Conservation (phyloP, 352 stramenopile genomes). For the Globisporangium viniferum region DNA sequence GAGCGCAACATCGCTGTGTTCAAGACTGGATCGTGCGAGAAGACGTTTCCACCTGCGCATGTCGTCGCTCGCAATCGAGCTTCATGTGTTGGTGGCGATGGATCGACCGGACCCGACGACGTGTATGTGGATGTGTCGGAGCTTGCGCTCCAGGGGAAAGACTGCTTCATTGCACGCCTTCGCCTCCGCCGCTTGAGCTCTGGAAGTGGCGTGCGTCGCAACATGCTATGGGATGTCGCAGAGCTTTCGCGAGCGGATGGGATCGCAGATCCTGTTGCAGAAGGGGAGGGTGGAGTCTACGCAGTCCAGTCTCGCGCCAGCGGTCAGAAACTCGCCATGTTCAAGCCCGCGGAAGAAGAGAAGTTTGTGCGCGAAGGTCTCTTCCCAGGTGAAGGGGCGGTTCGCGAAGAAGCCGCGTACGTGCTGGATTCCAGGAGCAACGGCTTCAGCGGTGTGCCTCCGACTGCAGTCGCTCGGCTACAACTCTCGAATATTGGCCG, state of each 20-base stretch:
- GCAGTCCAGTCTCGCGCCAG: conserved; percentile 62
- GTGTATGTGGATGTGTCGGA: conserved; percentile 70
- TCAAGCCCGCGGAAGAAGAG: conserved; percentile 79
- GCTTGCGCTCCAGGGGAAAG: conserved; percentile 67
- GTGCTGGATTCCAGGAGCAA: conserved; percentile 64
- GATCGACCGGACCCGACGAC: conserved; percentile 27
- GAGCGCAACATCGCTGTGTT: conserved; percentile 59
- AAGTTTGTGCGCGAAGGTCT: conserved; percentile 74
- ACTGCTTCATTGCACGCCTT: conserved; percentile 68
- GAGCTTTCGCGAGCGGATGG: conserved; percentile 47
- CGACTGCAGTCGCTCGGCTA: conserved; percentile 65
- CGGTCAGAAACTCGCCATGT: conserved; percentile 75
- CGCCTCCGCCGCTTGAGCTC: conserved; percentile 57
- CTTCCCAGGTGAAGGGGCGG: conserved; percentile 57
- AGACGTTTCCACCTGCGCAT: conserved; percentile 9
- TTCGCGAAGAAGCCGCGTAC: conserved; percentile 76
- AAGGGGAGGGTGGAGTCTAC: conserved; percentile 74
- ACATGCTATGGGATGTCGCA: conserved; percentile 81
- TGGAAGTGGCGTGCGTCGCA: conserved; percentile 49
- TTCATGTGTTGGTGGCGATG: conserved; percentile 13
- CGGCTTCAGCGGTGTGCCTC: conserved; percentile 73
- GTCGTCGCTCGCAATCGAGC: conserved; percentile 6
- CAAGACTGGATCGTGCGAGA: conserved; percentile 39
- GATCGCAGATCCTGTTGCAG: conserved; percentile 47
- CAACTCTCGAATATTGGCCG: conserved; percentile 41